Evolutionary conservation across 2,329 filamentous ascomycete genomes (phyloP).

Genomic region (Colletotrichum tabaci): DNA sequence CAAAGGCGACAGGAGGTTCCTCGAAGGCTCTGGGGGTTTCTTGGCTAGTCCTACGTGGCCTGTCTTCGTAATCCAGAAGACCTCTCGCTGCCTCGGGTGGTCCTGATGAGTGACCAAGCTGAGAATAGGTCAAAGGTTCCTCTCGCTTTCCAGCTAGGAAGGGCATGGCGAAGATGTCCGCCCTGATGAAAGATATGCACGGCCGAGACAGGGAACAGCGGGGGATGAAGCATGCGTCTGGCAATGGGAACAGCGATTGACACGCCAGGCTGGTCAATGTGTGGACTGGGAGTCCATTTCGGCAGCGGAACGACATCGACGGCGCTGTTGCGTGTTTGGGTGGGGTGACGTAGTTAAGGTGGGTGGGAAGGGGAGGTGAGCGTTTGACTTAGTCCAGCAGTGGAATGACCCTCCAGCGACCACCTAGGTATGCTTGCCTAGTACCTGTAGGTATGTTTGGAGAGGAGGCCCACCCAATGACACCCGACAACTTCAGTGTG

Average conservation of each 20-base stretch:
- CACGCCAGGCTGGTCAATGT: slow-evolving; percentile 14
- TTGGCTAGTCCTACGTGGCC: neutral
- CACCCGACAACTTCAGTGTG: neutral
- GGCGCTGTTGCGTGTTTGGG: slow-evolving; percentile 14
- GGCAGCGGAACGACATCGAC: slow-evolving; percentile 30
- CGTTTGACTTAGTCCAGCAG: neutral
- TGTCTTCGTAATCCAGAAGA: neutral
- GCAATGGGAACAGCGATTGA: slow-evolving; percentile 24
- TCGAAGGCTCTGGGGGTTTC: slow-evolving; percentile 13
- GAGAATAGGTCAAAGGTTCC: neutral
- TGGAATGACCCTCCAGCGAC: neutral
- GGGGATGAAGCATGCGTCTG: neutral
- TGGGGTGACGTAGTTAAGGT: slow-evolving; percentile 32
- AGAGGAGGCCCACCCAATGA: slow-evolving; percentile 16
- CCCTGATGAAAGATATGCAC: neutral
- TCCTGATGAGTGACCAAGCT: slow-evolving; percentile 20
- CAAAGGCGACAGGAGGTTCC: neutral
- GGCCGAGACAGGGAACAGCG: neutral
- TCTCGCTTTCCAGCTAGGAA: neutral
- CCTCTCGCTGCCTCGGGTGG: neutral
- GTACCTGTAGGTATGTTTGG: neutral
- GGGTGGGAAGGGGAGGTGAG: neutral
- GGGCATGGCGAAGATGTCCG: neutral
- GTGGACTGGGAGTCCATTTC: slow-evolving; percentile 10
- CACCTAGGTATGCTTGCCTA: no score